Percentiles rank a stretch among this genome's conserved stretches.
Conservation (phyloP, 2,329 filamentous ascomycete genomes). For the Dactylellina sp. region DNA sequence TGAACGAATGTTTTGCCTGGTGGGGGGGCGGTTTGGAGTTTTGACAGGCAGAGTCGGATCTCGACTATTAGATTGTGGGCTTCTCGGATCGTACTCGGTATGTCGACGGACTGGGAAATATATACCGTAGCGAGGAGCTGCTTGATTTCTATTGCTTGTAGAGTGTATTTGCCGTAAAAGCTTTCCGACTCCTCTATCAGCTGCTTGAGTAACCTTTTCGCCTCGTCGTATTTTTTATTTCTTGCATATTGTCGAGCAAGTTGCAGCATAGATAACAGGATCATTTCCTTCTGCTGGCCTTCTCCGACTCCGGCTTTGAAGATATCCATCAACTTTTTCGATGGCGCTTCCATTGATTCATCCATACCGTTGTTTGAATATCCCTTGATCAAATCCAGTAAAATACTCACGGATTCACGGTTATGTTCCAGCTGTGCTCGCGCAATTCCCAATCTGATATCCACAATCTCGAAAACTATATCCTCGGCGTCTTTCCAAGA, state of each 20-base stretch:
- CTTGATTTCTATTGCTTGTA: neutral
- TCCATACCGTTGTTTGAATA: conserved; percentile 1
- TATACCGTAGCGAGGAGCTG: conserved; percentile 12
- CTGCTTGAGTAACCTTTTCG: conserved; percentile 1
- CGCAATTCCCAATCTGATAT: conserved; percentile 4
- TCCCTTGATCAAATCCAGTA: neutral
- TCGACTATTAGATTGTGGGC: neutral
- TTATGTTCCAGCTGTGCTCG: conserved; percentile 6
- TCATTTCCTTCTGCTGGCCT: neutral
- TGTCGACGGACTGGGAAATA: neutral
- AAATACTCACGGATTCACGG: neutral
- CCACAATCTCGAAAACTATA: conserved; percentile 2
- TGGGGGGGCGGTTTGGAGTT: neutral
- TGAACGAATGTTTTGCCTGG: neutral
- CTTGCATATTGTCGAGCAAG: conserved; percentile 2
- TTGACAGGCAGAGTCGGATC: neutral
- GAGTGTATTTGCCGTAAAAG: neutral
- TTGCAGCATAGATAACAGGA: neutral
- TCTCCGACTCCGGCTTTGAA: neutral
- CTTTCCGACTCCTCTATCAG: neutral
- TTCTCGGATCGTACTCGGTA: neutral
- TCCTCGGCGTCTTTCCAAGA: conserved; percentile 9
- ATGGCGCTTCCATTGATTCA: neutral
- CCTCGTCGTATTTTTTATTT: neutral
- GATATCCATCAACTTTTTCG: conserved; percentile 3